These are phyloP conservation scores for Cenococcum geophilum DNA, from an alignment of 495 filamentous ascomycete species.

Conservation along the genomic window DNA sequence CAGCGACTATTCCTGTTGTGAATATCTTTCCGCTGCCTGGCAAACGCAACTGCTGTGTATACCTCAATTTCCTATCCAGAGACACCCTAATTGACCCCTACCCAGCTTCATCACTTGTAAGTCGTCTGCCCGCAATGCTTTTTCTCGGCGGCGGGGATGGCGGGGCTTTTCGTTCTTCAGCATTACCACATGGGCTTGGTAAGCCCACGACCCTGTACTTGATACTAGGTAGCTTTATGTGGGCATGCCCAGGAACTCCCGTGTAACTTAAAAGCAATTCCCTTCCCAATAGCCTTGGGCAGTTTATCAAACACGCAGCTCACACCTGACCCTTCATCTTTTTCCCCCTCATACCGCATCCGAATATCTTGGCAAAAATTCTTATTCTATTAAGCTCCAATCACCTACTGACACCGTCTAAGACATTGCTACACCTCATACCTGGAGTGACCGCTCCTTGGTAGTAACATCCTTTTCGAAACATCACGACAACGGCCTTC, in stretches of 20 bases:
- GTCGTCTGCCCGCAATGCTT: conserved; percentile 1
- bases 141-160: background rate
- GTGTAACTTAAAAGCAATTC: too few species aligned
- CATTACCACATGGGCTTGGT: conserved; percentile 26
- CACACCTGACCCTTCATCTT: conserved; percentile 19
- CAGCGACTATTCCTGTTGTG: background rate
- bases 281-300: background rate
- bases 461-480: background rate
- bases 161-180: conserved; percentile 15
- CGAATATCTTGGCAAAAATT: background rate
- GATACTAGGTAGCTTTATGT: background rate
- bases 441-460: too few species aligned
- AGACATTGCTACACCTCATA: background rate
- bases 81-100: background rate
- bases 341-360: conserved; percentile 18
- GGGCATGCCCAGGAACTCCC: too few species aligned
- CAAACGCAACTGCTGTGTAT: background rate
- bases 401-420: conserved; percentile 3
- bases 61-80: background rate
- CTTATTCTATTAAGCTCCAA: background rate
- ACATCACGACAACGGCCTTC: background rate
- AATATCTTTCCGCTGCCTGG: background rate
- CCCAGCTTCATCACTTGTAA: too few species aligned
- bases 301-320: background rate
- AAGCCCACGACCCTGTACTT: conserved; percentile 10